phyloP scores from a whole-genome alignment of 768 basidiomycete species.

The Russula sp. region DNA sequence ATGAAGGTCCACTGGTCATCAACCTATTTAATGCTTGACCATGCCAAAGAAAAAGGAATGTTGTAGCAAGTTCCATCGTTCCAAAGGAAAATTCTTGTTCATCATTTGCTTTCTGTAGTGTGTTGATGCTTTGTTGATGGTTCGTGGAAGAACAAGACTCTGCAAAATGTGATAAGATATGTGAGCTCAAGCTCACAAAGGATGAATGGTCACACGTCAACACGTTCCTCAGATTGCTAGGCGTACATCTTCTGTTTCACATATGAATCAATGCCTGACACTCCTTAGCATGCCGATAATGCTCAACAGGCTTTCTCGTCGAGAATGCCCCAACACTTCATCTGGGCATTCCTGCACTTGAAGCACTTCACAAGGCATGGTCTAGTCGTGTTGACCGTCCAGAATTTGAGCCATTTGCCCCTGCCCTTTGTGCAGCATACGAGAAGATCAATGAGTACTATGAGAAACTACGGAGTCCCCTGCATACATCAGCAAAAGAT shows the following conservation, averaged over 20 bases:
- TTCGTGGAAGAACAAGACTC: too few species aligned
- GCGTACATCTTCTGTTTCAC: neutral
- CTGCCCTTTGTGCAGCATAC: neutral
- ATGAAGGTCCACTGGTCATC: conserved; percentile 6
- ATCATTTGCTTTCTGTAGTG: neutral
- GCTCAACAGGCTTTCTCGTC: neutral
- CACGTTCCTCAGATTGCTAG: neutral
- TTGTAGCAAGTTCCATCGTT: neutral
- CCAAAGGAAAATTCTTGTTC: neutral
- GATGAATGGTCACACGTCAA: neutral
- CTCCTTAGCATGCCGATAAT: neutral
- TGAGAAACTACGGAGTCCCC: neutral
- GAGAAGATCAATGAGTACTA: neutral
- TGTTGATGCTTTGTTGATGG: too few species aligned
- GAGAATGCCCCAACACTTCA: neutral
- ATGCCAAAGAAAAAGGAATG: neutral
- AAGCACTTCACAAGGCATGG: conserved; percentile 5
- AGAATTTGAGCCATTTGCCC: neutral
- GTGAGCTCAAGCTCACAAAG: too few species aligned
- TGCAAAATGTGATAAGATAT: too few species aligned
- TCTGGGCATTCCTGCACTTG: neutral
- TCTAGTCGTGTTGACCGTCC: neutral
- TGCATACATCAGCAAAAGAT: too few species aligned
- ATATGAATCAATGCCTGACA: neutral
- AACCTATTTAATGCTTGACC: neutral